These are phyloP conservation scores for Verticillium nonalfalfae DNA, from an alignment of 2,329 filamentous ascomycete genomes.

Conservation along the genomic window DNA sequence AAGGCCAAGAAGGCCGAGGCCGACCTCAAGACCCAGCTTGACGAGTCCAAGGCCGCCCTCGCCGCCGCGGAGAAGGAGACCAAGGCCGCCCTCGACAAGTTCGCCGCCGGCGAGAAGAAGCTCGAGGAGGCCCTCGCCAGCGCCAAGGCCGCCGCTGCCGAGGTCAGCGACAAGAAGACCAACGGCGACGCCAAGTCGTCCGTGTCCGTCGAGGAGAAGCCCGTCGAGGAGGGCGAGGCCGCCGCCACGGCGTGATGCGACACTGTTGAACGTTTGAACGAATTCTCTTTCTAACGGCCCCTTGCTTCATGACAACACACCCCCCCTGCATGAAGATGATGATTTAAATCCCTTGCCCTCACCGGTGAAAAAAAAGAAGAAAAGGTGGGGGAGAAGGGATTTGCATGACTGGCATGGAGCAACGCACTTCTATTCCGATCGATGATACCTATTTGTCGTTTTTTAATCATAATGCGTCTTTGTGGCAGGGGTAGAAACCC, in stretches of 20 bases:
- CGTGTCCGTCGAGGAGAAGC: neutral
- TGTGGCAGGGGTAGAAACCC: neutral
- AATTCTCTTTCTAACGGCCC: neutral
- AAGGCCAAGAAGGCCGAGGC: constrained; percentile 4
- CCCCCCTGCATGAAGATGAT: neutral
- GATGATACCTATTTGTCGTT: constrained; percentile 1
- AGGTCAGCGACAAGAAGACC: constrained; percentile 4
- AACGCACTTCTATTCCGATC: neutral
- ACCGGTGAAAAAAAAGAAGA: neutral
- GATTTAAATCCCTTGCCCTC: neutral
- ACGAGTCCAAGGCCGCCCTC: constrained; percentile 2
- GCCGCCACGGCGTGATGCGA: neutral
- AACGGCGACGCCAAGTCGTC: neutral
- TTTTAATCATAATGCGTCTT: neutral
- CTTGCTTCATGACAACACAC: neutral
- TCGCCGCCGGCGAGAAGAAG: constrained; percentile 6
- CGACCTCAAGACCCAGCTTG: constrained; percentile 3
- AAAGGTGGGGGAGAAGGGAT: neutral
- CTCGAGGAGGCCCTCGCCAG: constrained; percentile 7
- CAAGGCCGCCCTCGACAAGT: constrained; percentile 5
- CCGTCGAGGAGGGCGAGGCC: neutral
- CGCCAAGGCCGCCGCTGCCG: constrained; percentile 12
- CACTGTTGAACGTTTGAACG: neutral
- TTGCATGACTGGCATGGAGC: neutral
- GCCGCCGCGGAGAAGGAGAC: constrained; percentile 6